Evolutionary conservation across 768 basidiomycete species (phyloP), one percentile per base, ranked within the genome.

Genomic region (Hemileccinum impolitum): DNA sequence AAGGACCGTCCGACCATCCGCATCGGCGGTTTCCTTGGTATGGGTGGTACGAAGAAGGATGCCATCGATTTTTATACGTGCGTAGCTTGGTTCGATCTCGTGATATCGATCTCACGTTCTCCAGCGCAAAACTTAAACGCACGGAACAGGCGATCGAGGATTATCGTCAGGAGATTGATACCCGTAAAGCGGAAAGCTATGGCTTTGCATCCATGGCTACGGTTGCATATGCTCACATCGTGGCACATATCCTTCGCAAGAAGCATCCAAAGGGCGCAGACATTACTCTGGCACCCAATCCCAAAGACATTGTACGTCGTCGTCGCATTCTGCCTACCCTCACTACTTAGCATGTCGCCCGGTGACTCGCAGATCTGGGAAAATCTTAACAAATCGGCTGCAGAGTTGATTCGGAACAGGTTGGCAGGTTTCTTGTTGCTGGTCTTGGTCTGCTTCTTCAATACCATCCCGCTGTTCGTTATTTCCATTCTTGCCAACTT

Each of bases 11-110:
- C 96, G 1, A 87, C 75, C 3, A 82, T 94, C 54, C 78, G 80
- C 14, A 70, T 90, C 13, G 94, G 94, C 15, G 90, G 85, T 2
- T 83, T 78, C 49, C 70, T 90, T 59, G 90, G 94, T 0, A 79
- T 85, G 52, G 94, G 95, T 10, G 94, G 94, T 1, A 69, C 73
- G 45, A 92, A 82, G 70, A 84, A 77, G 70, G 95, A 97, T 67
- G 92, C 94, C 2, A 97, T 98, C 57, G 90, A 97, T 43, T 90
- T 83, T 65, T 93, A 94, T 68, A 90, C 87, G 89, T 92, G 61
- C 58, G 89, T 77, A 45, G 36, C 14, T 39, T 17, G 18, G 25
- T 44, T 35, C 26, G 25, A 17, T 13, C 28, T 14, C 36, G 5
- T 39, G 43, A 25, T 41, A 9, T 7, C 9, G 26, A 43, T 41